phyloP scores from a whole-genome alignment of 169 alveolate species.

The Babesia sp. region DNA sequence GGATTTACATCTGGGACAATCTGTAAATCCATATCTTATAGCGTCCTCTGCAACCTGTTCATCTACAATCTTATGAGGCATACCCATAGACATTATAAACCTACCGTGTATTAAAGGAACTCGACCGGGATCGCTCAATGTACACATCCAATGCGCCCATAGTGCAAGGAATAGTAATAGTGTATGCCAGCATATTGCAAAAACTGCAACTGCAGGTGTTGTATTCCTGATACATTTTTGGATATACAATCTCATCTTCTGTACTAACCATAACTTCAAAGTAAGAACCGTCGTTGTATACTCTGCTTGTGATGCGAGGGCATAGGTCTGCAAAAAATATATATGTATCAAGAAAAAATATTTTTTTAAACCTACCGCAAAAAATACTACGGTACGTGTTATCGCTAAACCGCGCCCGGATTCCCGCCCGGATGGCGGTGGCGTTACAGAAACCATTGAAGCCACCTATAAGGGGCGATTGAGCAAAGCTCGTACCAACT shows the following conservation, averaged over 20 bases:
- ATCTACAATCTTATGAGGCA: neutral
- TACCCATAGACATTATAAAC: neutral
- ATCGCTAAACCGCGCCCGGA: neutral
- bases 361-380: neutral
- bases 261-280: slow-evolving; percentile 9
- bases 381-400: neutral
- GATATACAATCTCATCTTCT: too few relatives aligned
- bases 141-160: slow-evolving; percentile 57
- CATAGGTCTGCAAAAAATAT: slow-evolving; percentile 9
- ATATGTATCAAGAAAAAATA: neutral
- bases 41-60: slow-evolving; percentile 31
- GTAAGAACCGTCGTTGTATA: slow-evolving; percentile 7
- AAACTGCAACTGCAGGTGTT: neutral
- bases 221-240: neutral
- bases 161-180: slow-evolving; percentile 23
- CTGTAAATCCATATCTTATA: slow-evolving; percentile 32
- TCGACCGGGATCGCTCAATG: slow-evolving; percentile 48
- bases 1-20: slow-evolving; percentile 55
- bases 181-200: slow-evolving; percentile 8
- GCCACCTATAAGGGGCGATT: slow-evolving; percentile 3
- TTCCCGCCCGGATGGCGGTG: slow-evolving; percentile 17
- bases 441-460: neutral
- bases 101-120: slow-evolving; percentile 48
- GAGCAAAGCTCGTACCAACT: neutral
- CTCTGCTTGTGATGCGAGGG: neutral